These are phyloP conservation scores for Cucumis hystrix DNA, from an alignment of 306 rosid species.

Conservation along the genomic window DNA sequence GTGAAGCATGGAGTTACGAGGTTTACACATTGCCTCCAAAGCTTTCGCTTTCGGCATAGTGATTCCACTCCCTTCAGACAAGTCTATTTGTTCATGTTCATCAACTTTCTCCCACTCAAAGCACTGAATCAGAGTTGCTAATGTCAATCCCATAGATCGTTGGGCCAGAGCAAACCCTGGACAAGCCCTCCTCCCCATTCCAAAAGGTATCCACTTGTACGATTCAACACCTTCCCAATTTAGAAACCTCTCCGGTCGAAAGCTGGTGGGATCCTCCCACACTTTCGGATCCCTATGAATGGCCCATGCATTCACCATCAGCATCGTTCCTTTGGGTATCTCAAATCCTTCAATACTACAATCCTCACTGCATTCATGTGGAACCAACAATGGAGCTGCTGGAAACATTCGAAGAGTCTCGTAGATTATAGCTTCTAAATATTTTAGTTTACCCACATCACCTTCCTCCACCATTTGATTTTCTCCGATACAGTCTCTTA, in stretches of 20 bases:
- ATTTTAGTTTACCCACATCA: neutral
- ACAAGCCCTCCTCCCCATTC: constrained; percentile 35
- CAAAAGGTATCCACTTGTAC: constrained; percentile 26
- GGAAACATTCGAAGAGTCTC: neutral
- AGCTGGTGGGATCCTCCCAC: constrained; percentile 13
- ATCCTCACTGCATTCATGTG: neutral
- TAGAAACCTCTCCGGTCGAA: constrained; percentile 18
- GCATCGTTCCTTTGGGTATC: neutral
- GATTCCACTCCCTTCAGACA: constrained; percentile 15
- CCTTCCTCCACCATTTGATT: neutral
- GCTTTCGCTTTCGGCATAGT: constrained; percentile 14
- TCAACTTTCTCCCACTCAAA: constrained; percentile 24
- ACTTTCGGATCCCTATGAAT: neutral
- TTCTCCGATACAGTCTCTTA: neutral
- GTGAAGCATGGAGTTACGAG: neutral
- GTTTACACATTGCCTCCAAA: constrained; percentile 12
- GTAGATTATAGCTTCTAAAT: neutral
- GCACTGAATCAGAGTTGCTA: constrained; percentile 22
- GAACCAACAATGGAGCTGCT: neutral
- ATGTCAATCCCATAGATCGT: constrained; percentile 7
- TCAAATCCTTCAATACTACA: neutral
- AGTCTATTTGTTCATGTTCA: neutral
- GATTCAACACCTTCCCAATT: neutral
- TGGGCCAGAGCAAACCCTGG: constrained; percentile 26
- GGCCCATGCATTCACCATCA: neutral